Evolutionary conservation across 1,139 yeast species (phyloP).

Genomic region (Suhomyces yuchorum): DNA sequence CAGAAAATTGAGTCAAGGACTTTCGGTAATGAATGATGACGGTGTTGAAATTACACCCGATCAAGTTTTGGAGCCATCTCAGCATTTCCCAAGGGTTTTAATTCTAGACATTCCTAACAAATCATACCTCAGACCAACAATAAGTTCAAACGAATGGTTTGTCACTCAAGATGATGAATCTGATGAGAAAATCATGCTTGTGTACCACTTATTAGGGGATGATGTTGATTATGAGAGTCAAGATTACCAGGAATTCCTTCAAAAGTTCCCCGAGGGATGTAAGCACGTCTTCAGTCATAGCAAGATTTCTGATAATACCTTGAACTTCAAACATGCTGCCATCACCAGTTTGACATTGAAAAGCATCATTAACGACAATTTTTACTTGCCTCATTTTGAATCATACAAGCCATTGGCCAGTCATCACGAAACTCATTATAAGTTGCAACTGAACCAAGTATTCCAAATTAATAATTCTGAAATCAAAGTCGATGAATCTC

Average conservation of each 20-base stretch:
- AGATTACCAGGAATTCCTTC: conserved; percentile 48
- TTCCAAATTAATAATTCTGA: conserved; percentile 30
- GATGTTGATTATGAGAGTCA: conserved; percentile 53
- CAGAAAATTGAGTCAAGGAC: conserved; percentile 61
- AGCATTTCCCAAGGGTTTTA: conserved; percentile 59
- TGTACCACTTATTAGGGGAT: conserved; percentile 77
- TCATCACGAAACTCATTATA: conserved; percentile 16
- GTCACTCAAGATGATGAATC: conserved; percentile 28
- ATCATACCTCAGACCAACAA: conserved; percentile 50
- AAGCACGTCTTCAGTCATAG: conserved; percentile 74
- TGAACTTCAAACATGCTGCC: conserved; percentile 61
- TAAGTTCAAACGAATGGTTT: conserved; percentile 34
- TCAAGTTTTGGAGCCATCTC: conserved; percentile 70
- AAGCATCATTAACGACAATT: conserved; percentile 52
- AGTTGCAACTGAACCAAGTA: conserved; percentile 38
- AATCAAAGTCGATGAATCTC: conserved; percentile 24
- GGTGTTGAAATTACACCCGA: conserved; percentile 66
- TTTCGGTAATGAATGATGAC: conserved; percentile 55
- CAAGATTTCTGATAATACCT: conserved; percentile 58
- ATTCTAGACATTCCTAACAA: conserved; percentile 73
- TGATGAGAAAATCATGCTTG: conserved; percentile 47
- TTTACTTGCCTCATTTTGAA: conserved; percentile 49
- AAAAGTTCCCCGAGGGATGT: conserved; percentile 51
- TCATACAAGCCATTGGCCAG: conserved; percentile 22
- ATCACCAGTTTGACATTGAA: conserved; percentile 58